These are phyloP conservation scores for Tephrocybe rancida DNA, from an alignment of 768 basidiomycete genomes.

Conservation along the genomic window DNA sequence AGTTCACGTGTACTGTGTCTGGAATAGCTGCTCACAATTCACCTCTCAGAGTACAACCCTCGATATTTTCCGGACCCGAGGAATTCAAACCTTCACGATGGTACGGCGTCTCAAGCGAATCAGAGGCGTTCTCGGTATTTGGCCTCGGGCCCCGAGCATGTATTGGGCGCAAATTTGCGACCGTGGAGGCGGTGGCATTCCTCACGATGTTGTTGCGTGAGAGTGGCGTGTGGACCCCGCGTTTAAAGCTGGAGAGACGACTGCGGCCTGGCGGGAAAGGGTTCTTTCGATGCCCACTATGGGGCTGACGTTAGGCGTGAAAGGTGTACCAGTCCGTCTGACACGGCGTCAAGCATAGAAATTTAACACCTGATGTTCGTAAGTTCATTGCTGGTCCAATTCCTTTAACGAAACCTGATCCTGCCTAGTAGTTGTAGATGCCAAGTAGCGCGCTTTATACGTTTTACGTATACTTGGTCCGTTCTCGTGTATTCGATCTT, in stretches of 20 bases:
- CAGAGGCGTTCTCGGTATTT: slow-evolving; percentile 46
- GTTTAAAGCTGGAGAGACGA: slow-evolving; percentile 37
- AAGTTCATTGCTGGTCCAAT: too few species aligned
- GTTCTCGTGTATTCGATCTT: too few species aligned
- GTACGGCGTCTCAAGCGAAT: slow-evolving; percentile 42
- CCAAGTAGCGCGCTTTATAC: too few species aligned
- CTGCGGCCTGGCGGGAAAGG: slow-evolving; percentile 35
- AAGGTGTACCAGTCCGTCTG: slow-evolving; percentile 32
- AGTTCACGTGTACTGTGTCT: slow-evolving; percentile 14
- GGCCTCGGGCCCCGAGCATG: slow-evolving; percentile 53
- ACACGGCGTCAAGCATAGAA: slow-evolving; percentile 12
- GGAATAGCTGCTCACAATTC: neutral
- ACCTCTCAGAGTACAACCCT: slow-evolving; percentile 45
- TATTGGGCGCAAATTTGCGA: slow-evolving; percentile 57
- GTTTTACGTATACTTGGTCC: too few species aligned
- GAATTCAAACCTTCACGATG: slow-evolving; percentile 52
- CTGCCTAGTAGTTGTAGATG: too few species aligned
- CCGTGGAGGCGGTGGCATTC: slow-evolving; percentile 52
- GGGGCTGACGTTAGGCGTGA: slow-evolving; percentile 34
- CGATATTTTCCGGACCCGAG: slow-evolving; percentile 49
- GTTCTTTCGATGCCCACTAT: slow-evolving; percentile 35
- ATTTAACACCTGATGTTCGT: too few species aligned
- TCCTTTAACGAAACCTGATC: too few species aligned
- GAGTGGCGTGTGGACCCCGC: slow-evolving; percentile 54
- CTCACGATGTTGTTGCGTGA: slow-evolving; percentile 53